Conservation (phyloP, 2,329 filamentous ascomycete species). For the Fusarium poae region DNA sequence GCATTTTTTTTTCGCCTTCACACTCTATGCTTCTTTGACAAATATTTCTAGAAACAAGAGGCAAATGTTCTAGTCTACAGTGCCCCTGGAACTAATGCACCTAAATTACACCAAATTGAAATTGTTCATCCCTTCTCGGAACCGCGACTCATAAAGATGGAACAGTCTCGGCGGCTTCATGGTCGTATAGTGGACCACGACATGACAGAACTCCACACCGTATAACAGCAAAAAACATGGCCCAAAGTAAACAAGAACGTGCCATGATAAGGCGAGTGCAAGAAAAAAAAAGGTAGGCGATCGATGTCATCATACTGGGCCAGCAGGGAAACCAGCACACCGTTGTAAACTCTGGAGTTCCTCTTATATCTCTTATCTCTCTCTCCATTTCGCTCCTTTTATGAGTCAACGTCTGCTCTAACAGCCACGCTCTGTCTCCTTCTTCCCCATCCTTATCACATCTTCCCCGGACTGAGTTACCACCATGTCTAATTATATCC, state of each 20-base stretch:
- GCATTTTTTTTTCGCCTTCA: not conserved
- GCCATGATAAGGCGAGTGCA: constrained; percentile 23
- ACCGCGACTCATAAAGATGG: not conserved
- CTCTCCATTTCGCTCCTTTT: not conserved
- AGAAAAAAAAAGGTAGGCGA: constrained; percentile 6
- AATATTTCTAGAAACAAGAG: constrained; percentile 11
- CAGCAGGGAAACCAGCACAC: constrained; percentile 3
- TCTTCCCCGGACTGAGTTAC: not conserved
- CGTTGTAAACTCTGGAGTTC: not conserved
- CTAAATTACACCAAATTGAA: not conserved
- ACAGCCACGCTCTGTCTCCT: not conserved
- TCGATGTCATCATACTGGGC: constrained; percentile 38
- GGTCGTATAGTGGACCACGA: constrained; percentile 43
- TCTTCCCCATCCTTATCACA: constrained; percentile 9
- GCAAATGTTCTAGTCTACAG: constrained; percentile 6
- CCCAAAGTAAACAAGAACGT: constrained; percentile 20
- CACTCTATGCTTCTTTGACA: not conserved
- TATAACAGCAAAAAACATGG: constrained; percentile 21
- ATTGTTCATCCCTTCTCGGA: not conserved
- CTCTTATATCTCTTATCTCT: constrained; percentile 30
- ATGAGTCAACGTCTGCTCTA: constrained; percentile 13
- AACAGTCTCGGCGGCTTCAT: constrained; percentile 41
- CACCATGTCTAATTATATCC: constrained; percentile 43
- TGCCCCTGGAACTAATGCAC: constrained; percentile 3
- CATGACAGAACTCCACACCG: constrained; percentile 36